phyloP scores from a whole-genome alignment of 805 yeast genomes.

The Saturnispora zaruensis region DNA sequence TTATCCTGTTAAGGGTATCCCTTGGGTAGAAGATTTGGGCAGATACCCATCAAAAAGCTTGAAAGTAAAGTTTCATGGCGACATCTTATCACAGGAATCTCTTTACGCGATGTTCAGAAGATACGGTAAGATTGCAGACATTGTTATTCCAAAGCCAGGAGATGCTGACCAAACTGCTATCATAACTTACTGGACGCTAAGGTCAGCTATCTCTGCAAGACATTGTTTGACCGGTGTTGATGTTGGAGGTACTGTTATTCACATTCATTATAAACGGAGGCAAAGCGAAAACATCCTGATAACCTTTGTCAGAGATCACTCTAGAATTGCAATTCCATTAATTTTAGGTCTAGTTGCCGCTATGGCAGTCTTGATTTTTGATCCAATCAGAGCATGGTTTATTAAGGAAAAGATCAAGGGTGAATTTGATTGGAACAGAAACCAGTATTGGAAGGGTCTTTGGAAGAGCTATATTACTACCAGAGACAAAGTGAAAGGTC shows the following conservation, averaged over 20 bases:
- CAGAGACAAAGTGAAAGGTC: constrained; percentile 19
- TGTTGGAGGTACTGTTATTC: constrained; percentile 57
- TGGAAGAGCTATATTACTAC: constrained; percentile 26
- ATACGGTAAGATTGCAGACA: constrained; percentile 77
- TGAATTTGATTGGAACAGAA: constrained; percentile 37
- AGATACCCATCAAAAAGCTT: constrained; percentile 61
- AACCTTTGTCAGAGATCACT: constrained; percentile 61
- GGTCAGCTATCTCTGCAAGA: constrained; percentile 77
- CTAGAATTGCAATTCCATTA: constrained; percentile 75
- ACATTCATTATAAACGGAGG: constrained; percentile 62
- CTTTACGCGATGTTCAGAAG: constrained; percentile 75
- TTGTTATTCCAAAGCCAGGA: constrained; percentile 45
- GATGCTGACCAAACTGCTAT: constrained; percentile 42
- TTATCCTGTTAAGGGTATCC: constrained; percentile 78
- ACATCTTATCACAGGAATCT: constrained; percentile 65
- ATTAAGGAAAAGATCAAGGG: constrained; percentile 66
- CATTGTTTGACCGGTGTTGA: constrained; percentile 81
- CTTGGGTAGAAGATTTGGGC: constrained; percentile 93
- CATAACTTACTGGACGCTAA: constrained; percentile 45
- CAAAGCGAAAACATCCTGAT: constrained; percentile 43
- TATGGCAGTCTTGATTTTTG: constrained; percentile 77
- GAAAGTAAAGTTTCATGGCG: constrained; percentile 68
- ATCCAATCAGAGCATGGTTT: constrained; percentile 81
- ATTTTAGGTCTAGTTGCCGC: constrained; percentile 73
- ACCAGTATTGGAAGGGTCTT: constrained; percentile 26